These are phyloP conservation scores for Diaporthe velutina DNA, from an alignment of 2,329 filamentous ascomycete genomes.

Conservation along the genomic window DNA sequence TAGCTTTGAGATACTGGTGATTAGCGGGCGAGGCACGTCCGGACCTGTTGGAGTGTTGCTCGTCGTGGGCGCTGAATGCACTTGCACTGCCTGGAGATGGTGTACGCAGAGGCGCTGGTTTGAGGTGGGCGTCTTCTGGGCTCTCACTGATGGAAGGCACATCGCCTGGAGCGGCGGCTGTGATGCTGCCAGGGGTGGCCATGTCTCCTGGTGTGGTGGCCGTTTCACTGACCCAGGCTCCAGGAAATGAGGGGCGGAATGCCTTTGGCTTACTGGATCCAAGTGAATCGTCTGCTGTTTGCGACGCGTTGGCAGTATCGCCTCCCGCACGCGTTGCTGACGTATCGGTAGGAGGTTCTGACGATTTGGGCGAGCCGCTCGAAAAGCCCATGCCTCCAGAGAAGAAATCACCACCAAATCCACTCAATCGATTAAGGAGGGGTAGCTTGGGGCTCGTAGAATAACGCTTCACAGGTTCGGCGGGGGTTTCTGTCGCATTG, in stretches of 20 bases:
- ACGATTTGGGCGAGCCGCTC: conserved; percentile 42
- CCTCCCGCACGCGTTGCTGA: conserved; percentile 7
- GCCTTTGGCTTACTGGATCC: conserved; percentile 16
- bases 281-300: neutral
- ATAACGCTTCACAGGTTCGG: conserved; percentile 47
- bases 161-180: conserved; percentile 20
- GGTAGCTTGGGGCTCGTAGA: conserved; percentile 71
- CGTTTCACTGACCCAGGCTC: conserved; percentile 50
- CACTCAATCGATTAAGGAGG: conserved; percentile 69
- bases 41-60: neutral
- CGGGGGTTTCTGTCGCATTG: conserved; percentile 36
- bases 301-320: neutral
- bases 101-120: conserved; percentile 36
- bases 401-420: conserved; percentile 72
- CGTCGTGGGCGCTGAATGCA: conserved; percentile 25
- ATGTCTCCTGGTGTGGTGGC: conserved; percentile 42
- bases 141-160: conserved; percentile 32
- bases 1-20: conserved; percentile 24
- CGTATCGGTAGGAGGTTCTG: conserved; percentile 3
- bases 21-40: conserved; percentile 27
- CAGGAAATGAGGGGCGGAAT: conserved; percentile 47
- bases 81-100: conserved; percentile 33
- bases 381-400: conserved; percentile 48
- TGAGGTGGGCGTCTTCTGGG: conserved; percentile 30
- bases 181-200: conserved; percentile 28